Evolutionary conservation across 306 rosid species (phyloP).

Genomic region (Vicia sativa): DNA sequence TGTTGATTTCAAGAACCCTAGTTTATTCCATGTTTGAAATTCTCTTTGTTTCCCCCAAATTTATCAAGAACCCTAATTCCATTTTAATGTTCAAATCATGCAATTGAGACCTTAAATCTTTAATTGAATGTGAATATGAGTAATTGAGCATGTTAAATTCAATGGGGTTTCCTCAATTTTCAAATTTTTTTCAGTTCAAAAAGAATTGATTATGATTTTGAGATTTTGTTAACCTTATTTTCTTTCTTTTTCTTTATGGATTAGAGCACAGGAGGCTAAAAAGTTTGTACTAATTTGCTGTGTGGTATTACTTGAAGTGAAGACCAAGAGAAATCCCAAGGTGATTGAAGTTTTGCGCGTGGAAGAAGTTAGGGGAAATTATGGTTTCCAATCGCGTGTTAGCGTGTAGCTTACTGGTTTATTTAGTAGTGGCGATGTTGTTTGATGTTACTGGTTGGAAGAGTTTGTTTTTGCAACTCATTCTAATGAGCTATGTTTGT

Average conservation of each 20-base stretch:
- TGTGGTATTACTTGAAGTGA: background rate
- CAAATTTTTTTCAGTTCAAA: background rate
- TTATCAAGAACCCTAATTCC: background rate
- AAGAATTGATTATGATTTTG: background rate
- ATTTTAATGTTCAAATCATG: background rate
- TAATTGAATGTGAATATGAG: background rate
- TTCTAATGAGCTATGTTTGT: background rate
- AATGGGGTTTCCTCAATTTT: background rate
- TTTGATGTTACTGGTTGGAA: conserved; percentile 13
- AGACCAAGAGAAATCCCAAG: background rate
- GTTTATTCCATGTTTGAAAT: too few species aligned
- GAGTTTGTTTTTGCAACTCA: background rate
- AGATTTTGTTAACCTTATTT: background rate
- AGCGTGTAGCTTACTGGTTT: background rate
- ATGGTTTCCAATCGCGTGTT: background rate
- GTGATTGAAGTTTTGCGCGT: background rate
- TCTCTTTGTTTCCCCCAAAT: background rate
- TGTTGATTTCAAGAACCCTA: background rate
- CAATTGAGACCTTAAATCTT: background rate
- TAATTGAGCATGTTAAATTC: background rate
- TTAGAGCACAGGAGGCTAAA: background rate
- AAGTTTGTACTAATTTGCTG: background rate
- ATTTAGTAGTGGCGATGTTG: background rate
- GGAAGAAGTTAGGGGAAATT: background rate
- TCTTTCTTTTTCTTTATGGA: background rate